A percentile compares a stretch with the other conserved stretches of the same genome.
phyloP scores from a whole-genome alignment of 495 filamentous ascomycete genomes.

The Pyronema omphalodes region DNA sequence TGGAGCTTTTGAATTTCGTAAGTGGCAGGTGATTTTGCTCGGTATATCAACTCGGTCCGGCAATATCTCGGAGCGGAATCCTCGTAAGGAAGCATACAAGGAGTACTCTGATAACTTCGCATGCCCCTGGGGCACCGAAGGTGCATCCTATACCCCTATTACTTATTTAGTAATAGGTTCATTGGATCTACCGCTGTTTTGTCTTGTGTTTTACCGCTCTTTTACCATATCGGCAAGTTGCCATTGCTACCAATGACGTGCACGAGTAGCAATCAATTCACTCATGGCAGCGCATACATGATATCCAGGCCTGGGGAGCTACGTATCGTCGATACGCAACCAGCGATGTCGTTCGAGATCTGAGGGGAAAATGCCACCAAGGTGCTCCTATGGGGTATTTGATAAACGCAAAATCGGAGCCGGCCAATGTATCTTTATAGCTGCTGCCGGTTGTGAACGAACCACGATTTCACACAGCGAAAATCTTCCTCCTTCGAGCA shows the following conservation, averaged over 20 bases:
- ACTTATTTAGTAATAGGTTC: background rate
- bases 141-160: background rate
- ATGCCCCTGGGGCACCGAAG: background rate
- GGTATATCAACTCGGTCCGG: background rate
- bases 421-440: background rate
- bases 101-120: background rate
- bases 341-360: background rate
- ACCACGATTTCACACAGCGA: background rate
- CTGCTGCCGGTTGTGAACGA: background rate
- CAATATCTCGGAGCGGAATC: background rate
- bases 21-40: no score
- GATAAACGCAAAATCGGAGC: background rate
- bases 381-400: background rate
- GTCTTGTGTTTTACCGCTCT: background rate
- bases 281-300: background rate
- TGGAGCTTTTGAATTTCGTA: no score
- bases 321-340: background rate
- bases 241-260: background rate
- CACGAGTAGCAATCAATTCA: background rate
- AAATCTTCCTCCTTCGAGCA: background rate
- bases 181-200: background rate
- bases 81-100: background rate
- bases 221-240: background rate
- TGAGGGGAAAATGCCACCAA: background rate
- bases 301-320: background rate